Percentiles rank a stretch among this genome's conserved stretches.
phyloP scores from a whole-genome alignment of 1,139 yeast genomes.

The Hansenula sp. region DNA sequence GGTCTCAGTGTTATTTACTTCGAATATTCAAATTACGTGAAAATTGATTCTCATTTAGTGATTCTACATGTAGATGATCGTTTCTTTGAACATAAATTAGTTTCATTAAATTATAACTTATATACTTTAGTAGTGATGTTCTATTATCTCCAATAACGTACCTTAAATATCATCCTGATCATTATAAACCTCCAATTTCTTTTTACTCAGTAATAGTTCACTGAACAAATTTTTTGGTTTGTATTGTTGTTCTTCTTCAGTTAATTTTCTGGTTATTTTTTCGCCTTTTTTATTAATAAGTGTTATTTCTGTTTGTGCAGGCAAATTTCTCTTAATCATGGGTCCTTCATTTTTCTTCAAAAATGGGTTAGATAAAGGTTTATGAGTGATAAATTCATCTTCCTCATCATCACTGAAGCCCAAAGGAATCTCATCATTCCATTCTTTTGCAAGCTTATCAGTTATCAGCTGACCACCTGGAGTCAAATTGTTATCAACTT shows the following conservation, averaged over 20 bases:
- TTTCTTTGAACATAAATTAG: neutral
- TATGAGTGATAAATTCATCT: constrained; percentile 11
- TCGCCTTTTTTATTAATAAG: constrained; percentile 23
- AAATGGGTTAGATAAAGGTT: constrained; percentile 16
- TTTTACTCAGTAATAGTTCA: constrained; percentile 2
- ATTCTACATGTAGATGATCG: neutral
- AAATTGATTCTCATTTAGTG: too few relatives aligned
- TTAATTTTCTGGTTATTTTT: constrained; percentile 13
- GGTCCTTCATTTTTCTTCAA: constrained; percentile 2
- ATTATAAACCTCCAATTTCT: constrained; percentile 5
- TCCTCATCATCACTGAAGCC: constrained; percentile 7
- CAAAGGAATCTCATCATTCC: constrained; percentile 14
- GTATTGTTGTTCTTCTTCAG: constrained; percentile 8
- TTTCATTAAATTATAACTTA: neutral
- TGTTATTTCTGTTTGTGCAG: constrained; percentile 17
- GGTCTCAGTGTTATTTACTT: neutral
- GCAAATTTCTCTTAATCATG: constrained; percentile 14
- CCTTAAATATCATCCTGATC: constrained; percentile 6
- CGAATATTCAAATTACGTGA: too few relatives aligned
- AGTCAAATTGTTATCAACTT: constrained; percentile 8
- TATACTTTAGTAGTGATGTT: too few relatives aligned
- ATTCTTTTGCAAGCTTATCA: constrained; percentile 14
- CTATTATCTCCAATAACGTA: neutral
- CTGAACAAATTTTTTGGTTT: constrained; percentile 13
- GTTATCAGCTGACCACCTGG: constrained; percentile 18